Base-by-base conservation (phyloP, 192 early-diverging fungal species). In the Diversispora epigaea region DNA sequence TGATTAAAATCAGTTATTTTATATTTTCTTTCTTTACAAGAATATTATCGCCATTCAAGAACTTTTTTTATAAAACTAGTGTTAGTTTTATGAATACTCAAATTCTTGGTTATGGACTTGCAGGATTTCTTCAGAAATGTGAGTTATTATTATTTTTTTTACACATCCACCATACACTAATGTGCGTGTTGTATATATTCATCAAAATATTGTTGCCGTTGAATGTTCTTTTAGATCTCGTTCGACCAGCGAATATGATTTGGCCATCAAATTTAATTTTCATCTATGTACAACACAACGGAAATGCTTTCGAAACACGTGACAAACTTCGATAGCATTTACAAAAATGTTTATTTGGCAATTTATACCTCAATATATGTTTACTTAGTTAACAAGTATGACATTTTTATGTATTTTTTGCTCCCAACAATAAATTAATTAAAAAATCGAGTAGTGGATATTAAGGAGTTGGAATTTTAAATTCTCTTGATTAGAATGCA, bases 261-360 rank as follows among this genome's bases (percentile, higher is more conserved):
- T 99, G 95, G 95, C 95, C 95, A 3, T 73, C 86, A 3, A 91
- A 86, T 43, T 84, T 98, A 43, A 85, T 86, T 14, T 82, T 82
- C 83, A 6, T 80, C 84, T 0, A 61, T 85, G 2, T 86, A 81
- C 75, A 85, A 83, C 50, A 85, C 87, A 0, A 83, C 56, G 78
- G 77, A 4, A 75, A 55, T 9, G 7, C n/a, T 3, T 8, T 17
- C 3, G 61, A 55, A 52, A 55, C 61, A 12, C 44, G 47, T 21
- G 32, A 63, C 25, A 75, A 56, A 41, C 22, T 75, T 40, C 47
- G 50, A 66, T 84, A 9, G 84, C 77, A 8, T 81, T 86, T 49
- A 25, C 56, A 6, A 65, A 43, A 19, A 79, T 82, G 6, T 88
- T 88, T 60, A 55, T 73, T 12, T 88, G 86, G 82, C 83, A 86